Percentiles rank a stretch among this genome's conserved stretches.
Conservation (phyloP, 2,329 filamentous ascomycete species). For the Aspergillus pseudonomiae region DNA sequence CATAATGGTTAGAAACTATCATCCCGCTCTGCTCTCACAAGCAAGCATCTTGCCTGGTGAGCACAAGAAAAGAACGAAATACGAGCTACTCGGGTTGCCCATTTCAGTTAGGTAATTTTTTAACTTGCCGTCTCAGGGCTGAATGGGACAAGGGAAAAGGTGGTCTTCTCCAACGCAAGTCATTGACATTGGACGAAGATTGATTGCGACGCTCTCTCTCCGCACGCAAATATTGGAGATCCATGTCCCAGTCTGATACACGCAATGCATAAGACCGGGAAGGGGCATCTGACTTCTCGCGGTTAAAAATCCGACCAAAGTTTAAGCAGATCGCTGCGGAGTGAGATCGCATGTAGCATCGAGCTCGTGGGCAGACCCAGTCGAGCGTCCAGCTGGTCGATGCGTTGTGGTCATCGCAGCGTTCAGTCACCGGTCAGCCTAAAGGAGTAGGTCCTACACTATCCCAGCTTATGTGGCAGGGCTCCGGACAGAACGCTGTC, state of each 20-base stretch:
- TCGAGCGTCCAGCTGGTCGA: slow-evolving; percentile 1
- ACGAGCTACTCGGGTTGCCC: neutral
- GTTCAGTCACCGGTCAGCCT: slow-evolving; percentile 17
- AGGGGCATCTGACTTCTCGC: slow-evolving; percentile 3
- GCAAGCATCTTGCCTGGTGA: neutral
- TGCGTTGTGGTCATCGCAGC: slow-evolving; percentile 6
- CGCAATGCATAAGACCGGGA: slow-evolving; percentile 7
- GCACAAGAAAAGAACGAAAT: neutral
- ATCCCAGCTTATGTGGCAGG: neutral
- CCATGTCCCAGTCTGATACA: slow-evolving; percentile 4
- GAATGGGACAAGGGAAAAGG: neutral
- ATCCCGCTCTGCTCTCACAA: slow-evolving; percentile 6
- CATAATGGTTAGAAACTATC: slow-evolving; percentile 14
- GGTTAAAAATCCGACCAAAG: slow-evolving; percentile 4
- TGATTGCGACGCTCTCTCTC: neutral
- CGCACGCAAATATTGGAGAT: neutral
- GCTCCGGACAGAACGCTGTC: neutral
- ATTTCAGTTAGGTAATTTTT: slow-evolving; percentile 1
- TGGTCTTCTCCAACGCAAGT: neutral
- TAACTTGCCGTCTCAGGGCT: slow-evolving; percentile 1
- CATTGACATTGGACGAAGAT: neutral
- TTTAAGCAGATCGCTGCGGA: slow-evolving; percentile 2
- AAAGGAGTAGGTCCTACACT: slow-evolving; percentile 10
- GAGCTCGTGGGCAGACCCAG: slow-evolving; percentile 6
- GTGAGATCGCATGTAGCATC: slow-evolving; percentile 8